Evolutionary conservation across 176 grass and related monocot genomes (phyloP).

Genomic region (Paspalum notatum): DNA sequence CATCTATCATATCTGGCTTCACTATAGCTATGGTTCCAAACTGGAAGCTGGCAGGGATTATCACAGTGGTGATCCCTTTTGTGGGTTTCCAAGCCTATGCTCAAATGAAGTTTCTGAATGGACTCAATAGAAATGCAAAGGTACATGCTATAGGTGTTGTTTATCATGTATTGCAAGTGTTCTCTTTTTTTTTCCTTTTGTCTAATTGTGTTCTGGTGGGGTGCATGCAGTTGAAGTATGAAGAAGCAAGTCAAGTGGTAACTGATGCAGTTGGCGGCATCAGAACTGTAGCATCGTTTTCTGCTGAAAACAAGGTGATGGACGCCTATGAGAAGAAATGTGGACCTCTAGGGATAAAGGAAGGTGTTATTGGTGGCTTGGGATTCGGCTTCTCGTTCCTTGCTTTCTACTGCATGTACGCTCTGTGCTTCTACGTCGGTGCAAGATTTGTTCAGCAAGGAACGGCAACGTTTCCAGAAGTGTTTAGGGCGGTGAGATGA

Average conservation of each 20-base stretch:
- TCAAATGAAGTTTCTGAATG: constrained; percentile 67
- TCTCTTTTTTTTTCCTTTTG: background rate
- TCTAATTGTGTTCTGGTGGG: background rate
- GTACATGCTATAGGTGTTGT: constrained; percentile 27
- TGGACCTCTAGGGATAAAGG: constrained; percentile 58
- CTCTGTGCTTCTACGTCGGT: constrained; percentile 83
- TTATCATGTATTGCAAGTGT: background rate
- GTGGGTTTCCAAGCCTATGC: constrained; percentile 64
- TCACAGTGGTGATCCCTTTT: constrained; percentile 64
- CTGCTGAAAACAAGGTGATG: too few species aligned
- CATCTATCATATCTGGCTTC: constrained; percentile 61
- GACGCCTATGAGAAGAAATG: constrained; percentile 67
- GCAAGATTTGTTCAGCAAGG: constrained; percentile 72
- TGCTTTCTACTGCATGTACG: constrained; percentile 58
- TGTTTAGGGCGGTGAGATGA: constrained; percentile 68
- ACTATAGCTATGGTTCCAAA: constrained; percentile 71
- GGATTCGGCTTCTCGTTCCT: constrained; percentile 78
- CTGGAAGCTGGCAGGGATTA: constrained; percentile 71
- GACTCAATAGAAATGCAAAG: constrained; percentile 74
- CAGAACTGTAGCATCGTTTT: constrained; percentile 79
- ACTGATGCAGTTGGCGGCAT: constrained; percentile 73
- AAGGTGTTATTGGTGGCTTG: constrained; percentile 68
- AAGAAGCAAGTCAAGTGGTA: constrained; percentile 84
- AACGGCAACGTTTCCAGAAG: constrained; percentile 62
- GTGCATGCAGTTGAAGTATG: constrained; percentile 58